phyloP scores from a whole-genome alignment of 345 rosid species.

The Luvunga scandens region DNA sequence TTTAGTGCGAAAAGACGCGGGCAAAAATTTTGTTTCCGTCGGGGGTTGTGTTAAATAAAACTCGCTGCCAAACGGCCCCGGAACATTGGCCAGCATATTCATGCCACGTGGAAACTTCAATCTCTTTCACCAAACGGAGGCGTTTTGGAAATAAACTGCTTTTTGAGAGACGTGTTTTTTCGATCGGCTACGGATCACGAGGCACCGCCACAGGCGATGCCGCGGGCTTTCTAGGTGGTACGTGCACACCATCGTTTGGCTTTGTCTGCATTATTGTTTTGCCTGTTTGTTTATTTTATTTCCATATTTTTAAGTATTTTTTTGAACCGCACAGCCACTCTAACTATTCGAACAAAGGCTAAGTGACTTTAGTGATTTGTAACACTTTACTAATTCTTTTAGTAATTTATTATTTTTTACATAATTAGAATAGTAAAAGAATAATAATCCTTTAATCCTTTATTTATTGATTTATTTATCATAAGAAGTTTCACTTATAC shows the following conservation, averaged over 20 bases:
- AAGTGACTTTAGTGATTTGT: too few species aligned
- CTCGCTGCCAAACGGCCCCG: constrained; percentile 7
- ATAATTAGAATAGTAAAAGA: too few species aligned
- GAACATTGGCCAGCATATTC: background rate
- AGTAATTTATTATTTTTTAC: too few species aligned
- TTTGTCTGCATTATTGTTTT: too few species aligned
- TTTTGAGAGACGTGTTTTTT: background rate
- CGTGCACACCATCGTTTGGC: background rate
- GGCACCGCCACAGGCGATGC: background rate
- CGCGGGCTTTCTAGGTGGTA: background rate
- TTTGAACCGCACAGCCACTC: too few species aligned
- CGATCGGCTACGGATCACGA: background rate
- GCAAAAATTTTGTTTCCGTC: background rate
- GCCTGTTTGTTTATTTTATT: too few species aligned
- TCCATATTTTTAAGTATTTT: too few species aligned
- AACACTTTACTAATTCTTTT: too few species aligned
- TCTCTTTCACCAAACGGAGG: background rate
- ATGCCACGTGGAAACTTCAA: background rate
- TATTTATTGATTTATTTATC: too few species aligned
- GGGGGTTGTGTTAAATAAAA: background rate
- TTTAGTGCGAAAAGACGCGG: background rate
- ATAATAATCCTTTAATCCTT: too few species aligned
- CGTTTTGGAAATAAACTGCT: background rate
- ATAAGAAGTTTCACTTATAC: too few species aligned
- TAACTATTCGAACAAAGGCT: rapidly evolving